Base-by-base conservation (phyloP, 2,329 filamentous ascomycete species). In the Aspergillus unguis region DNA sequence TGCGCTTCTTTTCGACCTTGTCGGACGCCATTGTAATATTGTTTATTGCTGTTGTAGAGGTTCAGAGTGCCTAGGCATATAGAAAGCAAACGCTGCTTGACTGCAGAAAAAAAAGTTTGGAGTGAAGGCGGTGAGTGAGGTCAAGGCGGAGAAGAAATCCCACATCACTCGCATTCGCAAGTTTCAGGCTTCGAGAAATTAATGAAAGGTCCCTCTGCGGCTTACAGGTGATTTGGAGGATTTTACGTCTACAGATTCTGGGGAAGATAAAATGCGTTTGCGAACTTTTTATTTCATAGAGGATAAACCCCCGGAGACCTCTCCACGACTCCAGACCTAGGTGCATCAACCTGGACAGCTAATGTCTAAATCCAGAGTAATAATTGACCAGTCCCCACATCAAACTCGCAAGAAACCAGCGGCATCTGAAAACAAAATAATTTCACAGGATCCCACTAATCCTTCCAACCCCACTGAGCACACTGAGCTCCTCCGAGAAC, bases 1-100 rank as follows among this genome's bases (percentile, higher is more conserved):
- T 81, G 59, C 78, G 71, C 71, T 81, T 81, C 63, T 77, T 80
- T 46, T 78, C 75, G 33, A 62, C 54, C 47, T 68, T 68, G 28
- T 64, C 58, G 11, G 61, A 64, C 25, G 65, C 62, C 71, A 73
- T 73, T 47, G 29, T 64, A 42, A 9, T 9, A 47, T 38, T 6
- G 17, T 17, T 27, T 35, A 11, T 9, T 32, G 9, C 17, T 17
- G 5, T n/a, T 10, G 3, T 23, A 25, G n/a, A 23, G 25, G n/a
- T 36, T 10, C 23, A 33, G 10, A 23, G 27, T 36, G n/a, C 6
- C 7, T 38, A 26, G 23, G n/a, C 37, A 32, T 28, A 37, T 37
- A 10, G 40, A 50, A 32, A 42, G 40, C 40, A 26, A 53, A 50
- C 23, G 40, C n/a, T 17, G 17, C 10, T 36, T 27, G 28, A 37